Base-by-base conservation (phyloP, 2,329 filamentous ascomycete genomes). In the Sporothrix globosa region DNA sequence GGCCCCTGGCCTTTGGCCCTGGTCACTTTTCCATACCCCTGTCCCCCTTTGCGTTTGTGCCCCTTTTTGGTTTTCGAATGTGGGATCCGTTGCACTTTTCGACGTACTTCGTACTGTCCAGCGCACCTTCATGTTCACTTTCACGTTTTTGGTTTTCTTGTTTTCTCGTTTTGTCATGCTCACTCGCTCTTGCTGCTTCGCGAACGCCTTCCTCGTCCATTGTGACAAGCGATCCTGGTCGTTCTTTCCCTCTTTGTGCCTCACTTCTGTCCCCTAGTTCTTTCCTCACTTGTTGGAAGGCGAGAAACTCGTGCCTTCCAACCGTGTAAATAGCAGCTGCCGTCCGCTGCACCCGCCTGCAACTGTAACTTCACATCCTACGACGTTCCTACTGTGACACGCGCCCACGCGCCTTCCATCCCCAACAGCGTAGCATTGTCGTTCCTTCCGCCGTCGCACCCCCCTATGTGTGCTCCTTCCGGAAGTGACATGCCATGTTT, bases 391-490 rank as follows among this genome's bases (percentile, higher is more conserved):
- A 4, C 34, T 34, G 34, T 34, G 34, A 39, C 54, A 14, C 54
- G 54, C 54, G 14, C 54, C 54, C 39, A 17, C 39, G 48, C 48
- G 48, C 48, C 48, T 50, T 50, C 39, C 30, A 24, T 61, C 39
- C 19, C 58, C 17, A 44, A 39, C 39, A 63, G 58, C 13, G 39
- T 63, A 17, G 58, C 58, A 63, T 63, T 39, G 58, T 61, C 58
- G 58, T 39, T 61, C 58, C 58, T 63, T 63, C 58, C 39, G 39
- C 27, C 58, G 39, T 63, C 39, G 44, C 4, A 17, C 39, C 58
- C 58, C 58, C 39, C n/a, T 63, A 46, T 46, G 58, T n/a, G 39
- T 39, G 58, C 58, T 63, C 58, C 58, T 63, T 63, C 58, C 58
- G 58, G 39, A 61, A 19, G 58, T 63, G 58, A 27, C 39, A 6